These are phyloP conservation scores for Penicillium manginii DNA, from an alignment of 495 filamentous ascomycete genomes.

Conservation along the genomic window DNA sequence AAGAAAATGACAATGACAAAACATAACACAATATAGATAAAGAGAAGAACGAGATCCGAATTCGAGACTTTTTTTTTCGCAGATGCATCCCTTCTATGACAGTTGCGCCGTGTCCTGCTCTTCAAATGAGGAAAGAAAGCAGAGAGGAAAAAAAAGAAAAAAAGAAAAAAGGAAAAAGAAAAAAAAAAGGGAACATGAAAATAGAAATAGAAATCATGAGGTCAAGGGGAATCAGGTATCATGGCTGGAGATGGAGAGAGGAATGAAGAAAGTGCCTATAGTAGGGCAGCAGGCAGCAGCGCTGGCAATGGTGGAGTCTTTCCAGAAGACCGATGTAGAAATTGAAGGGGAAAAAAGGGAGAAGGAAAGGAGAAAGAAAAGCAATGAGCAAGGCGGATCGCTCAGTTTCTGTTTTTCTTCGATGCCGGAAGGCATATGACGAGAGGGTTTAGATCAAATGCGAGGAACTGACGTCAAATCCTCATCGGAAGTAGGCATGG, in stretches of 20 bases:
- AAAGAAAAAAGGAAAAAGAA: conserved; percentile 14
- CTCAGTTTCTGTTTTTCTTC: neutral
- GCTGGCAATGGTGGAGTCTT: conserved; percentile 19
- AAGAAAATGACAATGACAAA: conserved; percentile 15
- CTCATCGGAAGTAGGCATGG: conserved; percentile 19
- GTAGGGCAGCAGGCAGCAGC: conserved; percentile 3
- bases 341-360: conserved; percentile 7
- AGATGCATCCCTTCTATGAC: conserved; percentile 31
- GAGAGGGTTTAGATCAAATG: conserved; percentile 8
- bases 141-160: conserved; percentile 16
- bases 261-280: conserved; percentile 10
- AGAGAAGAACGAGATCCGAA: conserved; percentile 17
- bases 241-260: conserved; percentile 20
- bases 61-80: conserved; percentile 20
- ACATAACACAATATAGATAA: conserved; percentile 11
- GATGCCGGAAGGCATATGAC: conserved; percentile 2
- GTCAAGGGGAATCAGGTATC: conserved; percentile 23
- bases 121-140: conserved; percentile 16
- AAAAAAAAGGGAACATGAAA: conserved; percentile 13
- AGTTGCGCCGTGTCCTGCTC: conserved; percentile 27
- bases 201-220: conserved; percentile 19
- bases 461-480: conserved; percentile 8
- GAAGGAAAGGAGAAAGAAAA: too few species aligned
- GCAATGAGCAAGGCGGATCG: too few species aligned
- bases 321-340: conserved; percentile 18